Evolutionary conservation across 495 filamentous ascomycete genomes (phyloP).

Genomic region (Massariosphaeria phaeospora): DNA sequence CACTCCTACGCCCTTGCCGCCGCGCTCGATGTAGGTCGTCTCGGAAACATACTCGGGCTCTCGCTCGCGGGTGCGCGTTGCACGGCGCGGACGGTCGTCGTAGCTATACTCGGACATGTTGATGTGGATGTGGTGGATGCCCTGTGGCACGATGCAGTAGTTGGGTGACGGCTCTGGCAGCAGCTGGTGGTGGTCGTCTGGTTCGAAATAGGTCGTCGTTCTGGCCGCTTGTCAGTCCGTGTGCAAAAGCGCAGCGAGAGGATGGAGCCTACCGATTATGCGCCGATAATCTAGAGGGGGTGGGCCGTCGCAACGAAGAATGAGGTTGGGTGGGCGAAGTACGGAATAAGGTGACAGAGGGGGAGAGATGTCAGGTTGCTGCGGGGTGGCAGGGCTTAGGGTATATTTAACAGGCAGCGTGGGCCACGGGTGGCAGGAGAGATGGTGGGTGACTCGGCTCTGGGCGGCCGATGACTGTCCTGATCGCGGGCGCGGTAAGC

Average conservation of each 20-base stretch:
- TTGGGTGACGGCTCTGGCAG: not conserved
- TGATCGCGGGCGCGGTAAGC: not conserved
- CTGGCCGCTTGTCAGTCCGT: not conserved
- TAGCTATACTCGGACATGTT: constrained; percentile 39
- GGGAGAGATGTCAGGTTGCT: not conserved
- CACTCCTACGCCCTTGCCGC: constrained; percentile 35
- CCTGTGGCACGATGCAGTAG: not conserved
- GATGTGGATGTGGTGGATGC: constrained; percentile 3
- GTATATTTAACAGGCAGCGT: constrained; percentile 12
- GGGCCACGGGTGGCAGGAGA: not conserved
- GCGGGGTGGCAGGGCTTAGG: constrained; percentile 3
- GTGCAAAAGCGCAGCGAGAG: not conserved
- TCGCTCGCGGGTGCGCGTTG: constrained; percentile 36
- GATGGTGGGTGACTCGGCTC: not conserved
- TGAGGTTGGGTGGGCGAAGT: constrained; percentile 16
- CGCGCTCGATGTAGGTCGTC: constrained; percentile 43
- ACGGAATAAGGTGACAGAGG: constrained; percentile 10
- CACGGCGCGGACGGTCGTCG: constrained; percentile 29
- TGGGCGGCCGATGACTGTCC: constrained; percentile 10
- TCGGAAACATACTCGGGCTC: constrained; percentile 43
- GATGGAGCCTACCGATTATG: constrained; percentile 14
- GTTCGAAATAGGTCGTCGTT: constrained; percentile 8
- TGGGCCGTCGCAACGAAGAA: constrained; percentile 24
- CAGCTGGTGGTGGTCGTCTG: not conserved
- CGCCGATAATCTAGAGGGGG: constrained; percentile 17